phyloP scores from a whole-genome alignment of 768 basidiomycete genomes.

The Auriculariales sp. region DNA sequence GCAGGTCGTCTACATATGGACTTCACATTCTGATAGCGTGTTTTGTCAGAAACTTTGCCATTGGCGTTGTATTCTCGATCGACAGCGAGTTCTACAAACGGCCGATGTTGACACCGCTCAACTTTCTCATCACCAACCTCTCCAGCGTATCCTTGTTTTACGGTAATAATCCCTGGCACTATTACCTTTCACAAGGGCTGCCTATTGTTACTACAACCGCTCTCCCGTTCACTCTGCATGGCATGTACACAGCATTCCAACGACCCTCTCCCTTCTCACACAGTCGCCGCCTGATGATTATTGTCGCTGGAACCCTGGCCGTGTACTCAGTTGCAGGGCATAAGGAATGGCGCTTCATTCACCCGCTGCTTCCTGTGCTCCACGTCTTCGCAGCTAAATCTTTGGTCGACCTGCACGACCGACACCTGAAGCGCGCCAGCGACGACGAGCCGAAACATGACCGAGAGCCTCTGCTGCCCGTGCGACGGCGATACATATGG shows the following conservation, averaged over 20 bases:
- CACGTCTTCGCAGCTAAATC: conserved; percentile 68
- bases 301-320: conserved; percentile 43
- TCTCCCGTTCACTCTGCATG: conserved; percentile 59
- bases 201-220: conserved; percentile 67
- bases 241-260: conserved; percentile 25
- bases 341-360: conserved; percentile 97
- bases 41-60: not conserved
- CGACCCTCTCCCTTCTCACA: not conserved
- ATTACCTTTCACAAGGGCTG: conserved; percentile 73
- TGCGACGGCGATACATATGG: conserved; percentile 21
- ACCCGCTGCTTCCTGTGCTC: conserved; percentile 75
- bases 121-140: conserved; percentile 73
- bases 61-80: conserved; percentile 24
- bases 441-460: not conserved
- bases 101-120: conserved; percentile 59
- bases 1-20: not conserved
- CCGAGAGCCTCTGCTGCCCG: conserved; percentile 14
- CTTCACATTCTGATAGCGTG: not conserved
- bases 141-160: conserved; percentile 87
- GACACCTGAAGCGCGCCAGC: conserved; percentile 8
- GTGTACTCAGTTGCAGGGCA: conserved; percentile 76
- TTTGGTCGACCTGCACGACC: conserved; percentile 33
- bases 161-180: conserved; percentile 75
- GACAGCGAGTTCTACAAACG: conserved; percentile 62
- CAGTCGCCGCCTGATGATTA: conserved; percentile 23